phyloP scores from a whole-genome alignment of 164 flowering plant genomes.

The Umbellularia californica region DNA sequence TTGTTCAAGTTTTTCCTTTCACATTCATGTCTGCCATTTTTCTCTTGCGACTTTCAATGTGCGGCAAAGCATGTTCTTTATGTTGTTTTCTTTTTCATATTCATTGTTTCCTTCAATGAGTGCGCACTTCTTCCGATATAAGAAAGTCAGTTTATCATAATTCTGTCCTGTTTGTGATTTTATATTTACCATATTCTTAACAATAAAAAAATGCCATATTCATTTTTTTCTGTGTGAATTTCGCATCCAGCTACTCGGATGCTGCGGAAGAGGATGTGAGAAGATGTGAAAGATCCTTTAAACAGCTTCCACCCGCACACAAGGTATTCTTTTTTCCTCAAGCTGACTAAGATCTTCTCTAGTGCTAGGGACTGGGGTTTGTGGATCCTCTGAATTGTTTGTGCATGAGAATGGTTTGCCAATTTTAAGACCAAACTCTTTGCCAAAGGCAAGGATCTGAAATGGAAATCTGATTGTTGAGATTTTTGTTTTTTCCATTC shows the following conservation, averaged over 20 bases:
- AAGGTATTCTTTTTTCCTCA: constrained; percentile 45
- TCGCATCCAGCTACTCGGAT: constrained; percentile 64
- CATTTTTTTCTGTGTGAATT: background rate
- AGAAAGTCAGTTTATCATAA: too few species aligned
- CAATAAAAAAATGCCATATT: too few species aligned
- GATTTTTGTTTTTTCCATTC: too few species aligned
- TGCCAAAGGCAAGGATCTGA: too few species aligned
- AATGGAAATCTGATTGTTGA: too few species aligned
- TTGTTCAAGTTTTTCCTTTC: background rate
- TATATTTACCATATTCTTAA: constrained; percentile 2
- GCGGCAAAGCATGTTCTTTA: background rate
- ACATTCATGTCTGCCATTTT: background rate
- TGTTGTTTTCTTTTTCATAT: background rate
- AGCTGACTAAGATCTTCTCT: background rate
- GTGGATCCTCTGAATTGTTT: background rate
- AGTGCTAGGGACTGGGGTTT: background rate
- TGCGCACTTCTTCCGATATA: too few species aligned
- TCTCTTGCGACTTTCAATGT: background rate
- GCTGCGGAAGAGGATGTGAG: constrained; percentile 80
- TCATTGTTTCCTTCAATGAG: too few species aligned
- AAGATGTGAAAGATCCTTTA: constrained; percentile 72
- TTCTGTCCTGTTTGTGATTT: background rate
- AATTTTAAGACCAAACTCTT: too few species aligned
- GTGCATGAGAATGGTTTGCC: too few species aligned
- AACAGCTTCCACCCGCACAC: constrained; percentile 65